phyloP scores from a whole-genome alignment of 2,329 filamentous ascomycete species.

The Colletotrichum lini region DNA sequence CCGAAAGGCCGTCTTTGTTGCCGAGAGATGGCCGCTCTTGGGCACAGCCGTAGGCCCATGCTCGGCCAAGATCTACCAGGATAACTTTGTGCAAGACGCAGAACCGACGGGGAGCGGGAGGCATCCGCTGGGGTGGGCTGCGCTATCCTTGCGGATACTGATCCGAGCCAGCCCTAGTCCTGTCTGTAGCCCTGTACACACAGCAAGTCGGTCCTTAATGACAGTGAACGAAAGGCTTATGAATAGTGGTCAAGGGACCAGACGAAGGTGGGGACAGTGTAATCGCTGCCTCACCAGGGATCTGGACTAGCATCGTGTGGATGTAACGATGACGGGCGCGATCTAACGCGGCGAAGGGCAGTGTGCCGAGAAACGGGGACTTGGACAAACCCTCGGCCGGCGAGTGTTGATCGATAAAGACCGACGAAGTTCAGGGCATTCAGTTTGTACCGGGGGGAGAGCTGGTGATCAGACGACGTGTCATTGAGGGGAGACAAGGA shows the following conservation, averaged over 20 bases:
- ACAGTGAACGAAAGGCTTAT: slow-evolving; percentile 4
- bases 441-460: slow-evolving; percentile 9
- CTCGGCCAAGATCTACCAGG: slow-evolving; percentile 28
- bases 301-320: not conserved
- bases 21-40: slow-evolving; percentile 22
- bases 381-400: not conserved
- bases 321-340: not conserved
- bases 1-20: slow-evolving; percentile 40
- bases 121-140: slow-evolving; percentile 26
- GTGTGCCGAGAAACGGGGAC: not conserved
- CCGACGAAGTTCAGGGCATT: not conserved
- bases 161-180: slow-evolving; percentile 35
- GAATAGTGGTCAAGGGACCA: not conserved
- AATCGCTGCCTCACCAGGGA: slow-evolving; percentile 1
- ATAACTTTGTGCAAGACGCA: slow-evolving; percentile 33
- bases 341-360: not conserved
- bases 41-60: slow-evolving; percentile 14
- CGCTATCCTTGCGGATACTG: slow-evolving; percentile 30
- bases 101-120: slow-evolving; percentile 26
- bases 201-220: slow-evolving; percentile 1
- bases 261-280: not conserved
- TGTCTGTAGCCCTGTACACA: not conserved
- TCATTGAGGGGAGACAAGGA: not conserved
- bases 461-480: slow-evolving; percentile 22
- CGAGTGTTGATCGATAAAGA: not conserved